Evolutionary conservation across 768 basidiomycete species (phyloP), one percentile per base, ranked within the genome.

Genomic region (Hericium coralloides): DNA sequence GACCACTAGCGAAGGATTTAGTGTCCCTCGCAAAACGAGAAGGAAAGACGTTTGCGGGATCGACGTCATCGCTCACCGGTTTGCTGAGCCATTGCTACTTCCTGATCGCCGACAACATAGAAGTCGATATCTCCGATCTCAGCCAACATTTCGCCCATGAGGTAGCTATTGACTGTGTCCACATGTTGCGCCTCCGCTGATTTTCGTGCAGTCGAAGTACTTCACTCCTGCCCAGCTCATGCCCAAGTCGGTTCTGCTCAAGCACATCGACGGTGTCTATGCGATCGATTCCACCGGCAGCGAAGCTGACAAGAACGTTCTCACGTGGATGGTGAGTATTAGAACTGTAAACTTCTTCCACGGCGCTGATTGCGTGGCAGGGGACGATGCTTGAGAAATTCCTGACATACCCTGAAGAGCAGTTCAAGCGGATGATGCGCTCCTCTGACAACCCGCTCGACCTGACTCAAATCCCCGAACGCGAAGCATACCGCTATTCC

Each of bases 321-420:
- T 92, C 58, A 79, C 81, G 0, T 89, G 85, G 82, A 76, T 92
- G 80, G 87, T 87, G 51, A 52, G 79, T 69, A 7, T n/a, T 9
- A 50, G 22, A 37, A 9, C 45, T 15, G 2, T n/a, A 12, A 22
- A 3, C 18, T 14, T 53, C 7, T 18, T 22, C 58, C 31, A 38
- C 38, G 26, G 25, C 47, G 7, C 14, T 55, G 10, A 56, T 53
- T 54, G 9, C 59, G 39, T 20, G 17, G 15, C n/a, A 95, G 92
- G 95, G 95, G 3, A 87, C 85, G 2, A 77, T 98, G 56, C 71
- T 98, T 22, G 95, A 99, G 69, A 94, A 89, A 65, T 86, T 89
- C 65, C 67, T 99, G 55, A 98, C 94, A 0, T 73, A 79, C 53
- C 65, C 83, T 0, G 73, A 79, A 5, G 72, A 74, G 17, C 81